Evolutionary conservation across 345 rosid species (phyloP).

Genomic region (Salix dunnii): DNA sequence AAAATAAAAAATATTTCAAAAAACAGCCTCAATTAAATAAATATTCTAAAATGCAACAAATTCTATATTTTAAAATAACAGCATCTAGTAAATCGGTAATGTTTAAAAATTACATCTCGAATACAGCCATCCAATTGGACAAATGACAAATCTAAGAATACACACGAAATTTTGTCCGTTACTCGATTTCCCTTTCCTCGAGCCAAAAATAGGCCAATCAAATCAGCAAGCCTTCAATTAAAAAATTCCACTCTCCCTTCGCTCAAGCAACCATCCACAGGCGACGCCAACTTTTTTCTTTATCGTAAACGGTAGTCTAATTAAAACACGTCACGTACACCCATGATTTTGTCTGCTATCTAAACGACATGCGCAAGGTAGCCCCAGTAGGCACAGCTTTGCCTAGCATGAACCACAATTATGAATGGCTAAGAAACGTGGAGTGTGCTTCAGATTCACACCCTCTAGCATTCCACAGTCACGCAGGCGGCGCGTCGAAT

Average conservation of each 20-base stretch:
- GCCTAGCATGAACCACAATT: background rate
- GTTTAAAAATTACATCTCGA: no score
- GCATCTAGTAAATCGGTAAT: no score
- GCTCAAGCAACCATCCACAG: no score
- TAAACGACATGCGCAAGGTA: conserved; percentile 8
- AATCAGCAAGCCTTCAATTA: background rate
- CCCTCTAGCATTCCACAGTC: conserved; percentile 47
- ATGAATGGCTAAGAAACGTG: background rate
- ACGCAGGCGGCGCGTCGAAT: conserved; percentile 80
- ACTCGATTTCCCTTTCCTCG: background rate
- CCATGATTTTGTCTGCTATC: conserved; percentile 21
- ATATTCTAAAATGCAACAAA: no score
- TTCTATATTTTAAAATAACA: no score
- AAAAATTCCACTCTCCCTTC: no score
- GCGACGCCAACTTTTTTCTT: background rate
- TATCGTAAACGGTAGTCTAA: conserved; percentile 12
- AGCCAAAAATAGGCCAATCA: background rate
- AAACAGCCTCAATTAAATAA: no score
- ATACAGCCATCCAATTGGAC: background rate
- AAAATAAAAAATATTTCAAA: no score
- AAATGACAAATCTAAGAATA: background rate
- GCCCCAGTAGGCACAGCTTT: background rate
- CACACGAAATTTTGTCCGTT: background rate
- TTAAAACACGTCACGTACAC: background rate
- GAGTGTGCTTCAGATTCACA: background rate